Conservation (phyloP, 2,329 filamentous ascomycete genomes). For the Talaromyces sp. region DNA sequence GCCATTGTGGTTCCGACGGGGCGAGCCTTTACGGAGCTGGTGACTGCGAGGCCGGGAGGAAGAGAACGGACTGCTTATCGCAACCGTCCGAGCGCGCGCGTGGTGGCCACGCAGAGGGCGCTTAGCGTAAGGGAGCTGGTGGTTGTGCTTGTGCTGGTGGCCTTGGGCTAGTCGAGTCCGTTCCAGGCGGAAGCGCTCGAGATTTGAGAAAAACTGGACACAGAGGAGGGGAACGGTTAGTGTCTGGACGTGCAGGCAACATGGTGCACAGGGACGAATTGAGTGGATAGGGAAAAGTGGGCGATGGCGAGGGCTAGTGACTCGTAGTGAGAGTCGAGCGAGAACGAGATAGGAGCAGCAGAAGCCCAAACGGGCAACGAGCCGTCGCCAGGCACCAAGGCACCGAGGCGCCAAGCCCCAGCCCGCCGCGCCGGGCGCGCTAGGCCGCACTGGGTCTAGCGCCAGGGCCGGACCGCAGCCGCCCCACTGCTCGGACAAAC, state of each 20-base stretch:
- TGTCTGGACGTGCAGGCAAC: not conserved
- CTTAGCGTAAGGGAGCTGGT: constrained; percentile 5
- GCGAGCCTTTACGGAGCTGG: not conserved
- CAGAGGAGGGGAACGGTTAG: not conserved
- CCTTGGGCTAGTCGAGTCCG: constrained; percentile 29
- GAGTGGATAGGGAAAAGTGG: not conserved
- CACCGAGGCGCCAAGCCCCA: not conserved
- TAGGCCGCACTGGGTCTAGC: not conserved
- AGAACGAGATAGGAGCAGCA: not conserved
- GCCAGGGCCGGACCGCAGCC: not conserved
- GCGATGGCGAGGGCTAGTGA: not conserved
- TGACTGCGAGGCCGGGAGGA: not conserved
- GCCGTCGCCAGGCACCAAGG: not conserved
- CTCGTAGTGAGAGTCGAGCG: not conserved
- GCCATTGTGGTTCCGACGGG: constrained; percentile 20
- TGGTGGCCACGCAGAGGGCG: constrained; percentile 3
- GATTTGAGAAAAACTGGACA: constrained; percentile 36
- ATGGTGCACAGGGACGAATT: not conserved
- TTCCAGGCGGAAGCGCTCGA: constrained; percentile 31
- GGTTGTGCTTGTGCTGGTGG: constrained; percentile 22
- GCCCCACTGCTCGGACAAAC: not conserved
- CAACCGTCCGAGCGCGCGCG: constrained; percentile 11
- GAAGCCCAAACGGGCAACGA: not conserved
- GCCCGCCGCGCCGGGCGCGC: not conserved
- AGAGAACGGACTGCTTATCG: constrained; percentile 1